Conservation (phyloP, 2,329 filamentous ascomycete genomes). For the Stagonosporopsis tanaceti region DNA sequence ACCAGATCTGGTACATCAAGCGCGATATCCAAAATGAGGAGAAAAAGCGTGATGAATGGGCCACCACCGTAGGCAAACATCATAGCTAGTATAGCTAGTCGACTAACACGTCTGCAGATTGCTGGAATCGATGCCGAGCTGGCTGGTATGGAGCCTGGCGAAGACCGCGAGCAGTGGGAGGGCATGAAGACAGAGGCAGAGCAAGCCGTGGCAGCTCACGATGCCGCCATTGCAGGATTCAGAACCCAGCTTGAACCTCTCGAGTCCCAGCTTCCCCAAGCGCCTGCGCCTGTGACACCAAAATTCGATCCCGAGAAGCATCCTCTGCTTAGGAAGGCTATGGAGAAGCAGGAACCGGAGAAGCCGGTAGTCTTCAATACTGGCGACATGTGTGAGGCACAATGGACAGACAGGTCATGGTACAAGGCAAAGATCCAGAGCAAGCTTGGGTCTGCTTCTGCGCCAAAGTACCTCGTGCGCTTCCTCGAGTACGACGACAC, state of each 20-base stretch:
- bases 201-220: conserved; percentile 79
- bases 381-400: conserved; percentile 88
- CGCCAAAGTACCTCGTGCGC: conserved; percentile 91
- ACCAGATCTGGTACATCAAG: conserved; percentile 38
- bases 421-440: conserved; percentile 93
- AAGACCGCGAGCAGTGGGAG: conserved; percentile 79
- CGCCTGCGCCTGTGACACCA: conserved; percentile 37
- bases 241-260: conserved; percentile 71
- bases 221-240: conserved; percentile 73
- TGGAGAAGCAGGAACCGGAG: conserved; percentile 49
- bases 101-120: conserved; percentile 6
- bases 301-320: conserved; percentile 86
- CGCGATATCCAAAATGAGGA: conserved; percentile 33
- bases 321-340: conserved; percentile 69
- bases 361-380: conserved; percentile 72
- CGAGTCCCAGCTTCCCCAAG: conserved; percentile 58
- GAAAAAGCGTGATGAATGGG: conserved; percentile 32
- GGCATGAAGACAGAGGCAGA: conserved; percentile 85
- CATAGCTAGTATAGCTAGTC: neutral
- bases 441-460: conserved; percentile 89
- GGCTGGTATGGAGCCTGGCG: conserved; percentile 67
- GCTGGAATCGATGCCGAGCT: conserved; percentile 14
- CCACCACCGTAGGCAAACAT: conserved; percentile 15
- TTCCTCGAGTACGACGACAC: conserved; percentile 96
- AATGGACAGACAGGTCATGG: conserved; percentile 90